Evolutionary conservation across 257 asterid genomes (phyloP), one percentile per base, ranked within the genome.

Genomic region (Anisodus tanguticus): DNA sequence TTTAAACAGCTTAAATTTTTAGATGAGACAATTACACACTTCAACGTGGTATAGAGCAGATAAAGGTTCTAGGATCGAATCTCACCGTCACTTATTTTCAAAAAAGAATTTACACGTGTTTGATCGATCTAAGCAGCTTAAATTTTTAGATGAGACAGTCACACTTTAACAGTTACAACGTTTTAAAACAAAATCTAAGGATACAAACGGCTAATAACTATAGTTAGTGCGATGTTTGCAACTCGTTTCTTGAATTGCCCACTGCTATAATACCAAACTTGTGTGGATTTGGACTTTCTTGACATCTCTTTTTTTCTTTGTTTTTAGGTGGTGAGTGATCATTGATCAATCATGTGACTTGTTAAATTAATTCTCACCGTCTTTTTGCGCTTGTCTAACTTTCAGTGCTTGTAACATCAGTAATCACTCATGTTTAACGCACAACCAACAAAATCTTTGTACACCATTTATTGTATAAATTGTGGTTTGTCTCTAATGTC

Each of bases 341-440:
- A 76, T 26, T 76, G 62, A n/a, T 76, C 13, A 43, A 49, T 76
- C 81, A 51, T 76, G 81, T 74, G 63, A 22, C 81, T 76, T 51
- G 63, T 49, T 51, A 26, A 26, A 22, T 31, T 1, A 31, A 31
- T 69, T 76, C 49, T 15, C 60, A 47, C 41, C 60, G 47, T 7
- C 31, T 59, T 59, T 59, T 59, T 8, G 31, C 3, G 54, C 55
- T 72, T 51, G 7, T 76, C 81, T 51, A 76, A 51, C 47, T 76
- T 76, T 76, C 81, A 47, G 64, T 53, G 81, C 81, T 76, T 7
- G 26, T 51, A 45, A 3, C 13, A 22, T 74, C 60, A 19, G 41
- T 74, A 49, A 74, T 49, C 7, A 49, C 62, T 74, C 43, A 12
- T 49, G 7, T 19, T 49, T 74, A 49, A 57, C 5, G 62, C 17